These are phyloP conservation scores for Parietichytrium sp. DNA, from an alignment of 108 stramenopile genomes.

Conservation along the genomic window DNA sequence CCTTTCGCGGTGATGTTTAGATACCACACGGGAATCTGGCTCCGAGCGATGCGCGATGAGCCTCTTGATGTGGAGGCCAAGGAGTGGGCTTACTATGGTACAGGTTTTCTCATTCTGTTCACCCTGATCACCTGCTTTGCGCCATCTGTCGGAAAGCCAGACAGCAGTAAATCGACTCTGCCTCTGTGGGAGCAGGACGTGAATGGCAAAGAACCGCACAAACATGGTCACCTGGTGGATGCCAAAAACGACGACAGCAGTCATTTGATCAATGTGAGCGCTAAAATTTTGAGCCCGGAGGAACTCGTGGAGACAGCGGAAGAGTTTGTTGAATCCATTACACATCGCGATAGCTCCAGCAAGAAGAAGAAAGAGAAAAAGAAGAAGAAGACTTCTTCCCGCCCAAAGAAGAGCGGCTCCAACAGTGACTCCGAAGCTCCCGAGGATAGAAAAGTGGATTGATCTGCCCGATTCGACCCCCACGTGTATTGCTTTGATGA, in stretches of 20 bases:
- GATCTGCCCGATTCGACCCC: too few relatives aligned
- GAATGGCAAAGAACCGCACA: neutral
- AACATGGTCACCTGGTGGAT: neutral
- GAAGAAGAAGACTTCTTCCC: conserved; percentile 14
- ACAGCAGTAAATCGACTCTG: neutral
- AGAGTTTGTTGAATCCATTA: neutral
- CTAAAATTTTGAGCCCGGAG: neutral
- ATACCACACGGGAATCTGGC: neutral
- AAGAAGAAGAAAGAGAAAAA: neutral
- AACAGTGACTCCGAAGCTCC: neutral
- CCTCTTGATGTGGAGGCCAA: neutral
- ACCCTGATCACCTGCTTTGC: conserved; percentile 36
- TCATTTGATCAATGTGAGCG: conserved; percentile 20
- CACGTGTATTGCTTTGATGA: too few relatives aligned
- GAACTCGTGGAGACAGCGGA: too few relatives aligned
- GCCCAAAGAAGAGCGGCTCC: too few relatives aligned
- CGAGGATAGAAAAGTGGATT: conserved; percentile 29
- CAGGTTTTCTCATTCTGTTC: neutral
- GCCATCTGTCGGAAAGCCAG: neutral
- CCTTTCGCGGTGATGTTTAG: neutral
- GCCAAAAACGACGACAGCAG: neutral
- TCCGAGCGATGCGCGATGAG: conserved; percentile 21
- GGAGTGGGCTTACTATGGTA: neutral
- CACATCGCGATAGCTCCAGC: neutral
- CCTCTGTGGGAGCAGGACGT: neutral